These are phyloP conservation scores for Vaucheria bursata DNA, from an alignment of 352 stramenopile genomes.

Conservation along the genomic window DNA sequence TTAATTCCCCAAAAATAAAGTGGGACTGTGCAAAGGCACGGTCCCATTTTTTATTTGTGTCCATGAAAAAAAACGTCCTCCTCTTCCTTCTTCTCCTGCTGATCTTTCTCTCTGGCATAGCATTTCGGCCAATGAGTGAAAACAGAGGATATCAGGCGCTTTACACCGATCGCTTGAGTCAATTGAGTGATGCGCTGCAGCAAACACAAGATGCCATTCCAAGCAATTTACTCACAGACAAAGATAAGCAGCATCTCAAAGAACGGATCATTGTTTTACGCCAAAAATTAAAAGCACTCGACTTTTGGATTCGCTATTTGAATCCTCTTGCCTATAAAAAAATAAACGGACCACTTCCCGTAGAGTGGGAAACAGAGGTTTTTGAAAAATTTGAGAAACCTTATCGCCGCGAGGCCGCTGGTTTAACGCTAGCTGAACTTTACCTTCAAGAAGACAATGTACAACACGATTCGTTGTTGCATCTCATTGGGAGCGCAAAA, in stretches of 20 bases:
- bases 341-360: background rate
- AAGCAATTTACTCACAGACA: background rate
- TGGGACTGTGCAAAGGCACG: no score
- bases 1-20: no score
- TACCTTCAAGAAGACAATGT: background rate
- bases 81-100: no score
- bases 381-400: slow-evolving; percentile 5
- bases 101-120: no score
- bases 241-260: background rate
- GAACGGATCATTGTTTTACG: background rate
- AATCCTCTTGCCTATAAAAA: background rate
- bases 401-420: background rate
- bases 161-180: no score
- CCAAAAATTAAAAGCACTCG: background rate
- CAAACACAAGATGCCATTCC: no score
- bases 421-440: background rate
- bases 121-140: no score
- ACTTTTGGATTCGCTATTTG: background rate
- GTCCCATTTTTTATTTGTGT: no score
- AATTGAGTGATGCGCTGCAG: no score
- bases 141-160: no score
- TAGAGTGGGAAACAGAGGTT: slow-evolving; percentile 1
- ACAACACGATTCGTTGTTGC: background rate
- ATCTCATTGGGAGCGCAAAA: background rate
- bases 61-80: no score